Percentiles rank a stretch among this genome's conserved stretches.
Conservation (phyloP, 495 filamentous ascomycete species). For the Tuber melanosporum region DNA sequence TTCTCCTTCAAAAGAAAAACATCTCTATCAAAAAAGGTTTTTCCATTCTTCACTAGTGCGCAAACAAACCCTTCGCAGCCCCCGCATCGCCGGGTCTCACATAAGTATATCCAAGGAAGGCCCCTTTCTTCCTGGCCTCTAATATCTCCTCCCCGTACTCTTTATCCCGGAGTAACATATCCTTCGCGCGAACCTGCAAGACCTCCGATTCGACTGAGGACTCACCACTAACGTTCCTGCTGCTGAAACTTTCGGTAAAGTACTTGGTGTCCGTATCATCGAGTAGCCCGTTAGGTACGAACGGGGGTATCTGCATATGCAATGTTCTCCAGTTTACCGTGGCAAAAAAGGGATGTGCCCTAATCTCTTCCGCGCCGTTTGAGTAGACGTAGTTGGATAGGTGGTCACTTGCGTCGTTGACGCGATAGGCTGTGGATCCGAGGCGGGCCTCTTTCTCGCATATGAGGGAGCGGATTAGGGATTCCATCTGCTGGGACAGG, state of each 20-base stretch:
- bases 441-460: constrained; percentile 70
- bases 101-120: constrained; percentile 90
- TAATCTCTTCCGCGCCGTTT: constrained; percentile 71
- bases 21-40: not conserved
- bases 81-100: constrained; percentile 50
- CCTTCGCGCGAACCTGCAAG: constrained; percentile 65
- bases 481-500: constrained; percentile 57
- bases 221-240: constrained; percentile 43
- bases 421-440: constrained; percentile 50
- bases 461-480: constrained; percentile 69
- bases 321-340: constrained; percentile 62
- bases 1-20: not conserved
- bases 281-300: constrained; percentile 61
- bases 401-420: not conserved
- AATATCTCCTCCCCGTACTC: constrained; percentile 57
- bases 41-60: not conserved
- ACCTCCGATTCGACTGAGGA: constrained; percentile 44
- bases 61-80: not conserved
- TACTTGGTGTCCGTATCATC: constrained; percentile 77
- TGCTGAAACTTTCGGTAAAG: constrained; percentile 59
- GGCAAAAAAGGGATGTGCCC: constrained; percentile 65
- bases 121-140: constrained; percentile 69
- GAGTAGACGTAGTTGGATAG: constrained; percentile 63
- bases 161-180: constrained; percentile 70
- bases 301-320: constrained; percentile 64